Evolutionary conservation across 352 stramenopile species (phyloP), one percentile per base, ranked within the genome.

Genomic region (Elongisporangium senticosum): DNA sequence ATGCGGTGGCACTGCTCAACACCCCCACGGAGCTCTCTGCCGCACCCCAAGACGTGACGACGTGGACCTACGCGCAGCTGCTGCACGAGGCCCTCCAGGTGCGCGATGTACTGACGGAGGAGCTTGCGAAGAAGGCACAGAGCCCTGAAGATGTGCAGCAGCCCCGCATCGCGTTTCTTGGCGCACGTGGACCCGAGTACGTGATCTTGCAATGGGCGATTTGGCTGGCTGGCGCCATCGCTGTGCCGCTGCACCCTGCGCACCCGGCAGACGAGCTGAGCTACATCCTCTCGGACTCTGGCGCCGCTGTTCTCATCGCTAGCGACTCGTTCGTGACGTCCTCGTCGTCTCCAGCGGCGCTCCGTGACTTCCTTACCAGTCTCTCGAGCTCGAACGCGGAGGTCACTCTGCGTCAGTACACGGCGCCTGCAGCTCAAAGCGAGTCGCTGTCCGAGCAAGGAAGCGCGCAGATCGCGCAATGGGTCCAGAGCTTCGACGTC

Each of bases 121-220:
- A 53, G 10, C 59, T 72, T 15, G n/a, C 55, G 0, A 51, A 50
- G 24, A 56, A 37, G 40, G 11, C 50, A 2, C 11, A 15, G 15
- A n/a, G 20, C 7, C 28, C 13, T 20, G 13, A 51, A 7, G 26
- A 66, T 2, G 47, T 59, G 2, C 51, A 66, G 10, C 64, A 77
- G 48, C 67, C 67, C 53, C 73, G 73, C 21, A 56, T 87, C 6
- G 73, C 74, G 13, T 61, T 74, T 39, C 68, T 87, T 15, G 73
- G 75, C 49, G 65, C 59, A 39, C 75, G 75, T 39, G 75, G 66
- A 0, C 64, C 75, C 39, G 74, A 75, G 51, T 92, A 89, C 57
- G 56, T 93, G 14, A 60, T 73, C 10, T 82, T 86, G 22, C 77
- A 90, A 54, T 95, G 80, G 81, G 83, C 73, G 3, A 86, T 87